Evolutionary conservation across 208 protist species (phyloP), one percentile per base, ranked within the genome.

Genomic region (Willaertia magna): DNA sequence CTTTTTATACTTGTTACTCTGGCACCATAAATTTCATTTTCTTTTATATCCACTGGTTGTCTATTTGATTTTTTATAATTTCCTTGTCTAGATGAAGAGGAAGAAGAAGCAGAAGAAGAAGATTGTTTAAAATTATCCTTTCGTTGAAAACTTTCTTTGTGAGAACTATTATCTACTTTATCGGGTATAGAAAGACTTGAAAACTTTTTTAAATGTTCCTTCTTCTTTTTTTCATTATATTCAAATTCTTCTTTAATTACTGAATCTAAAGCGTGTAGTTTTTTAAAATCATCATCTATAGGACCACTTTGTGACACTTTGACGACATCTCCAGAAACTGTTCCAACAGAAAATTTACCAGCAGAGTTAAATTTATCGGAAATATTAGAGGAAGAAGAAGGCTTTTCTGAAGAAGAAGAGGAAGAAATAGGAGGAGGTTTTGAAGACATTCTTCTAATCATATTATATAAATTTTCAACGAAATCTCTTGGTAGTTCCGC

Each of bases 401-500:
- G 26, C 2, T 59, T 59, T 20, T 22, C 51, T 20, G 11, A 59
- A 3, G 51, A 59, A 20, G 51, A 59, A 67, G 55, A 22, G 26
- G n/a, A n/a, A n/a, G n/a, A n/a, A n/a, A n/a, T 26, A 20, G 39
- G 39, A 14, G 30, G 22, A 49, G 34, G 6, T 59, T 79, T 59
- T 11, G 84, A 52, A 6, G 26, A 76, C 74, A 86, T 86, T 39
- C 40, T 55, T 1, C 74, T 52, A 46, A 86, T 86, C 6, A 67
- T 86, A 1, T 4, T 4, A 47, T n/a, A 75, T 34, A 86, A 48
- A 47, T n/a, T 61, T n/a, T 75, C 26, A 2, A 47, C 30, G 47
- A 83, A 83, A 14, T 16, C n/a, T 9, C 14, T 1, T 47, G 84
- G 75, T 34, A 86, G 39, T 39, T 86, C 84, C 3, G 84, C 74